Percentiles rank a stretch among this genome's conserved stretches.
These are phyloP conservation scores for Cercospora sojina DNA, from an alignment of 2,329 filamentous ascomycete species.

Conservation along the genomic window DNA sequence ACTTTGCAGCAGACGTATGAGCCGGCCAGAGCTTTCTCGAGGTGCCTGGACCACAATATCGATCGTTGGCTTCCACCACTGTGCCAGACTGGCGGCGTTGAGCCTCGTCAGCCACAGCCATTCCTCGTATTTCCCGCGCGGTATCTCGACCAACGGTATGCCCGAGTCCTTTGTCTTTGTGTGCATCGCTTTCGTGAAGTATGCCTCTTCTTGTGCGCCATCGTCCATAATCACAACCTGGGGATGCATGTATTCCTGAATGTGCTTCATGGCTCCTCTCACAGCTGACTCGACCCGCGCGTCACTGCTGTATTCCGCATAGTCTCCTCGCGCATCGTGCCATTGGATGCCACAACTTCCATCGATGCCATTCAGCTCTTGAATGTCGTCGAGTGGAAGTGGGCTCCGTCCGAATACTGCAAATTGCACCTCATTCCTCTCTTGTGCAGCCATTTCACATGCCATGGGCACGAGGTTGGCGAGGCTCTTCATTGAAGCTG, in stretches of 20 bases:
- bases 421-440: slow-evolving; percentile 76
- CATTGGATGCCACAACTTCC: slow-evolving; percentile 62
- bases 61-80: slow-evolving; percentile 74
- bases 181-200: slow-evolving; percentile 63
- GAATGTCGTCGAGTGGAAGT: slow-evolving; percentile 66
- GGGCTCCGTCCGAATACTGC: slow-evolving; percentile 72
- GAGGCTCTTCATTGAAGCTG: slow-evolving; percentile 70
- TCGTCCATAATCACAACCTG: slow-evolving; percentile 74
- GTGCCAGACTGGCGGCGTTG: slow-evolving; percentile 68
- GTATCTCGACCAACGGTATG: slow-evolving; percentile 72
- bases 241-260: slow-evolving; percentile 72
- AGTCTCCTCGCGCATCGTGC: slow-evolving; percentile 76
- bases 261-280: slow-evolving; percentile 65
- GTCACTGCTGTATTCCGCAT: slow-evolving; percentile 66
- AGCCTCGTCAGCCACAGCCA: slow-evolving; percentile 77
- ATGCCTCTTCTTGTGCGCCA: slow-evolving; percentile 63
- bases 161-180: slow-evolving; percentile 53
- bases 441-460: slow-evolving; percentile 75
- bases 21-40: slow-evolving; percentile 66
- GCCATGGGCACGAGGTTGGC: slow-evolving; percentile 74
- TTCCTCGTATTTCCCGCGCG: slow-evolving; percentile 59
- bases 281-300: slow-evolving; percentile 65
- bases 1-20: slow-evolving; percentile 75
- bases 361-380: slow-evolving; percentile 76
- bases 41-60: slow-evolving; percentile 83